phyloP scores from a whole-genome alignment of 306 rosid species.

The Astragalus glycyphyllos region DNA sequence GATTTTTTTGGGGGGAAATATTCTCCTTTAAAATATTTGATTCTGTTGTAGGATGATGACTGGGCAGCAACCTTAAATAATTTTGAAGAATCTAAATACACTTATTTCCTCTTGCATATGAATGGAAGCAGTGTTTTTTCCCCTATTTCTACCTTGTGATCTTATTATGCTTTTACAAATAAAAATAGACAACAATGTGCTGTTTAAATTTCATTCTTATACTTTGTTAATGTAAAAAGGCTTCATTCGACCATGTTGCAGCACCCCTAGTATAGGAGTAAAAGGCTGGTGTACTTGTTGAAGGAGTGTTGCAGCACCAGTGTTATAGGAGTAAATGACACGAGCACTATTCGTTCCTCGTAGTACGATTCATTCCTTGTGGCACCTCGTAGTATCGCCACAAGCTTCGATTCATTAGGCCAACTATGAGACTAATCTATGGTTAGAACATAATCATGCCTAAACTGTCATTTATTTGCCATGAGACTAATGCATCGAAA shows the following conservation, averaged over 20 bases:
- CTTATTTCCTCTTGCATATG: constrained; percentile 32
- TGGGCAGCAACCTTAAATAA: constrained; percentile 43
- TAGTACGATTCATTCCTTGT: too few species aligned
- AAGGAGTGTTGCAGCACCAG: too few species aligned
- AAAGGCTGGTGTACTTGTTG: too few species aligned
- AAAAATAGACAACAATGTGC: background rate
- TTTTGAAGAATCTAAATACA: constrained; percentile 37
- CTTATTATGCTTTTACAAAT: constrained; percentile 16
- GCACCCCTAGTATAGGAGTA: too few species aligned
- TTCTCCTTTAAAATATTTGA: constrained; percentile 40
- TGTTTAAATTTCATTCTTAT: background rate
- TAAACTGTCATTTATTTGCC: too few species aligned
- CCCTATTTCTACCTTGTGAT: constrained; percentile 10
- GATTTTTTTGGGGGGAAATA: constrained; percentile 32
- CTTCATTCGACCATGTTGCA: background rate
- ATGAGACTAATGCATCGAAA: too few species aligned
- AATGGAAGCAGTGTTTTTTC: constrained; percentile 18
- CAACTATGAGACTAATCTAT: too few species aligned
- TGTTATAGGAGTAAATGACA: too few species aligned
- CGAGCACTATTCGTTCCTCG: too few species aligned
- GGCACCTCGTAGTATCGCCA: too few species aligned
- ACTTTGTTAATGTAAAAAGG: background rate
- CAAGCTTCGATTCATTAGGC: too few species aligned
- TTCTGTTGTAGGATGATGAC: constrained; percentile 46
- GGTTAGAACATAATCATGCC: too few species aligned